These are phyloP conservation scores for Trapa incisa DNA, from an alignment of 345 rosid species.

Conservation along the genomic window DNA sequence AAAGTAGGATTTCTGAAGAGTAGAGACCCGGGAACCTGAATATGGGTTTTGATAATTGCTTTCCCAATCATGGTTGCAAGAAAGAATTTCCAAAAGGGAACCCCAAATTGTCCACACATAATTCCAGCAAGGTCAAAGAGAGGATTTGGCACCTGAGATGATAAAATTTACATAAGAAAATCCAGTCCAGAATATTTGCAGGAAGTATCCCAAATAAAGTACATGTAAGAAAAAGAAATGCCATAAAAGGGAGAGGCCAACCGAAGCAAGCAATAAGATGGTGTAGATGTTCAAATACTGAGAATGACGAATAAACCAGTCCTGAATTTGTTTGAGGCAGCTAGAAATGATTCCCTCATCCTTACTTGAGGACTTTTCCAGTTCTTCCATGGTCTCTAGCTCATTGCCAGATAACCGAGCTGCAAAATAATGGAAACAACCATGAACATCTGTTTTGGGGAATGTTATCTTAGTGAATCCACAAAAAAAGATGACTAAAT, in stretches of 20 bases:
- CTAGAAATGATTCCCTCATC: conserved; percentile 46
- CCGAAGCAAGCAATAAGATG: conserved; percentile 90
- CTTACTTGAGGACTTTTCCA: conserved; percentile 49
- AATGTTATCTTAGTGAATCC: not conserved
- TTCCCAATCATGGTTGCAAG: conserved; percentile 83
- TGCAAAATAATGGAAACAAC: conserved; percentile 16
- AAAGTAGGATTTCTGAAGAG: no score
- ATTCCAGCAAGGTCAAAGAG: conserved; percentile 97
- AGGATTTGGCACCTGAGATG: conserved; percentile 85
- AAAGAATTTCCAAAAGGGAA: conserved; percentile 87
- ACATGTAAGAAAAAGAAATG: not conserved
- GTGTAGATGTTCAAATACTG: conserved; percentile 80
- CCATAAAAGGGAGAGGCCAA: conserved; percentile 23
- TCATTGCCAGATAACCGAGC: conserved; percentile 63
- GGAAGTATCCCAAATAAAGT: not conserved
- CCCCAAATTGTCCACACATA: conserved; percentile 95
- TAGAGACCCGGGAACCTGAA: conserved; percentile 42
- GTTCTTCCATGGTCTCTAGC: conserved; percentile 44
- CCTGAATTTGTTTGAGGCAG: conserved; percentile 35
- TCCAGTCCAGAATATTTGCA: not conserved
- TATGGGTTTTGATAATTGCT: conserved; percentile 87
- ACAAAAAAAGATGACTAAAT: not conserved
- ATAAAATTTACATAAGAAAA: not conserved
- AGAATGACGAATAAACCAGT: conserved; percentile 54
- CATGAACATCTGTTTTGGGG: not conserved